These are phyloP conservation scores for Debaryomyces hansenii DNA, from an alignment of 805 yeast genomes.

Conservation along the genomic window DNA sequence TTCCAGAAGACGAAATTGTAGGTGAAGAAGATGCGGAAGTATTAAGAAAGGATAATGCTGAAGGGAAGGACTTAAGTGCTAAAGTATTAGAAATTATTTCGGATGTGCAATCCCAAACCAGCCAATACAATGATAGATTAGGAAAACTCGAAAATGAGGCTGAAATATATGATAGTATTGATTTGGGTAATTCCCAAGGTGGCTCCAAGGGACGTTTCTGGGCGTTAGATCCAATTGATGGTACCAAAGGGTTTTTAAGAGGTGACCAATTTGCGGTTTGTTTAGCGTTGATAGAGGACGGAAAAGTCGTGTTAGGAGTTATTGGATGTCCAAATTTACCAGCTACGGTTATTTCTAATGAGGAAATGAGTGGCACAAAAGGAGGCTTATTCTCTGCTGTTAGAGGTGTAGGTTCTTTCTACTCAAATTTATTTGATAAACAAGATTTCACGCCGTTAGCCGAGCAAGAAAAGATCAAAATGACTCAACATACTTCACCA, in stretches of 20 bases:
- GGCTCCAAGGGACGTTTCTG: slow-evolving; percentile 82
- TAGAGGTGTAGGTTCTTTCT: slow-evolving; percentile 65
- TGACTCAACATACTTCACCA: slow-evolving; percentile 50
- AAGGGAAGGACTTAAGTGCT: slow-evolving; percentile 46
- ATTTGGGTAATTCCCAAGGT: slow-evolving; percentile 77
- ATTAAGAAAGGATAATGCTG: slow-evolving; percentile 44
- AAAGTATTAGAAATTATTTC: slow-evolving; percentile 61
- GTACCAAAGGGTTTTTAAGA: slow-evolving; percentile 92
- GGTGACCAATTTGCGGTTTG: slow-evolving; percentile 98
- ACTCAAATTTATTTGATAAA: slow-evolving; percentile 39
- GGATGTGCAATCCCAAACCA: slow-evolving; percentile 50
- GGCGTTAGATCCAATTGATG: slow-evolving; percentile 98
- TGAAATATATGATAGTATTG: slow-evolving; percentile 65
- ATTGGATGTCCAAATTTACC: slow-evolving; percentile 95
- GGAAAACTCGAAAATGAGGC: slow-evolving; percentile 46
- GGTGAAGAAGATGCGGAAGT: slow-evolving; percentile 86
- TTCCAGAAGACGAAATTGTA: slow-evolving; percentile 83
- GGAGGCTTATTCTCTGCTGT: slow-evolving; percentile 82
- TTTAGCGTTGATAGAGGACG: slow-evolving; percentile 83
- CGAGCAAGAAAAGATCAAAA: slow-evolving; percentile 42
- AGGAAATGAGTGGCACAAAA: slow-evolving; percentile 31
- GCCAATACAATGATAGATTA: slow-evolving; percentile 24
- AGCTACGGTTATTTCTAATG: slow-evolving; percentile 42
- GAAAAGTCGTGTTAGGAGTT: slow-evolving; percentile 83
- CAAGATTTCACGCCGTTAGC: slow-evolving; percentile 34